Percentiles rank a stretch among this genome's conserved stretches.
These are phyloP conservation scores for Marasmius oreades DNA, from an alignment of 1,284 basidiomycete genomes.

Conservation along the genomic window DNA sequence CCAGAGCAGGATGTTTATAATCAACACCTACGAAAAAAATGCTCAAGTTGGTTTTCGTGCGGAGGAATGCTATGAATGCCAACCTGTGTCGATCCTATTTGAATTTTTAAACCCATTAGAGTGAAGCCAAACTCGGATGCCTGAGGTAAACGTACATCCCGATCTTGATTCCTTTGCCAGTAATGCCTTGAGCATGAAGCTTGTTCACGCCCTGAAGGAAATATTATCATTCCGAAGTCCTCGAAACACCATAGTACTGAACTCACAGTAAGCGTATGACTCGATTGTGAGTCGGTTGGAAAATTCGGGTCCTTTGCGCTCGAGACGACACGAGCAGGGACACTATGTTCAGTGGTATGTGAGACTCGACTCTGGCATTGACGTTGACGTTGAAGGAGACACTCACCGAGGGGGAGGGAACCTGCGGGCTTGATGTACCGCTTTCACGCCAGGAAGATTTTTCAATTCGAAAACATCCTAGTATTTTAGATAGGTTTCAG, in stretches of 20 bases:
- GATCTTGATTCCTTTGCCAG: conserved; percentile 49
- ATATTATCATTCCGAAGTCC: no score
- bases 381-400: background rate
- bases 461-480: background rate
- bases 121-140: no score
- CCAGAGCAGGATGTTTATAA: background rate
- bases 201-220: conserved; percentile 37
- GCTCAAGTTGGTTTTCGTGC: background rate
- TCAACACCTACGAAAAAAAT: background rate
- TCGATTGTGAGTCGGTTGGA: background rate
- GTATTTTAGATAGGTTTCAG: no score
- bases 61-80: no score
- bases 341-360: no score
- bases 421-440: background rate
- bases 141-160: conserved; percentile 33
- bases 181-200: conserved; percentile 46
- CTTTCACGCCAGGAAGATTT: background rate
- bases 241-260: background rate
- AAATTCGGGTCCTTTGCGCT: no score
- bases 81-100: background rate
- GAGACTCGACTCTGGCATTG: no score
- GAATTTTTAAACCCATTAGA: background rate
- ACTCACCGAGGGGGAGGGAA: background rate
- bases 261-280: background rate
- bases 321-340: no score